Conservation (phyloP, 148 eudicot genomes). For the Camellia lanceoleosa region DNA sequence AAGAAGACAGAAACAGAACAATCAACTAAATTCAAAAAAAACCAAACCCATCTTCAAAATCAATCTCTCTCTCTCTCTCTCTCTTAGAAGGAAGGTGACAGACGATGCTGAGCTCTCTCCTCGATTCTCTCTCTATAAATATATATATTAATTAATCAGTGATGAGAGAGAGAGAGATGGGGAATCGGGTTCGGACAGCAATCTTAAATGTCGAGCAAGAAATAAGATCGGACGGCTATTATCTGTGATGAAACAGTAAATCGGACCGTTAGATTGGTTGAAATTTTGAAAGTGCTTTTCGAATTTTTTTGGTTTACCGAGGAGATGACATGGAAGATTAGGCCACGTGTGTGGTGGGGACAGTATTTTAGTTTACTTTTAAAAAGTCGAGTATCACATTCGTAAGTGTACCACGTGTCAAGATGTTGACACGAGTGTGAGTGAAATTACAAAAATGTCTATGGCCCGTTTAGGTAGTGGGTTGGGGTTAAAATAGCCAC, state of each 20-base stretch:
- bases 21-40: conserved; percentile 24
- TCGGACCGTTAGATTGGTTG: conserved; percentile 27
- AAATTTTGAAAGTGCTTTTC: conserved; percentile 12
- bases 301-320: conserved; percentile 4
- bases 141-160: neutral
- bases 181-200: neutral
- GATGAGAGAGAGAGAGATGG: neutral
- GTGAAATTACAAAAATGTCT: neutral
- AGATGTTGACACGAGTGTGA: neutral
- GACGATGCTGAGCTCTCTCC: conserved; percentile 8
- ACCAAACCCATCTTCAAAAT: neutral
- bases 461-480: too few relatives aligned
- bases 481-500: too few relatives aligned
- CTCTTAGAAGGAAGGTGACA: neutral
- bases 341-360: conserved; percentile 29
- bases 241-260: neutral
- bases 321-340: conserved; percentile 18
- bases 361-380: neutral
- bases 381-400: neutral
- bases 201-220: conserved; percentile 11
- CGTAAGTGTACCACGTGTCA: neutral
- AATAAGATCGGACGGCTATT: conserved; percentile 17
- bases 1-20: neutral
- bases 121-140: conserved; percentile 10
- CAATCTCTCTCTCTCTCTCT: conserved; percentile 5